Conservation (phyloP, 768 basidiomycete species). For the Amanita exitialis region DNA sequence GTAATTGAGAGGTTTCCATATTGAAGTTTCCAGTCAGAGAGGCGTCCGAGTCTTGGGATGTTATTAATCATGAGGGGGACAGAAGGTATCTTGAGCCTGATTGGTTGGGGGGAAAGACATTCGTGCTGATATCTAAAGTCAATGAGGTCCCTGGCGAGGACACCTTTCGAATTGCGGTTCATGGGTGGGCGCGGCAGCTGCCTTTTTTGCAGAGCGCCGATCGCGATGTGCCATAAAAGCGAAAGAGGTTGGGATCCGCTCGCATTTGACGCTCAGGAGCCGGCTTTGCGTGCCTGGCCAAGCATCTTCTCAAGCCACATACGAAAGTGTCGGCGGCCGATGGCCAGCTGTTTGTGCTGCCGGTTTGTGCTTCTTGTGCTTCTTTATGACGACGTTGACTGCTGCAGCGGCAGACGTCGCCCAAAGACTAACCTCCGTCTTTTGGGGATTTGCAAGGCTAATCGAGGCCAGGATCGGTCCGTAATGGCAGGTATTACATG, state of each 20-base stretch:
- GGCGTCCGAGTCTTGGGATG: background rate
- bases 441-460: conserved; percentile 6
- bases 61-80: background rate
- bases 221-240: too few relatives aligned
- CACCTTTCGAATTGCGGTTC: background rate
- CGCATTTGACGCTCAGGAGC: background rate
- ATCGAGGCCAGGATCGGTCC: background rate
- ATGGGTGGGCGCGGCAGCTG: background rate
- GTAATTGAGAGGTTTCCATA: background rate
- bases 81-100: background rate
- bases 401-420: conserved; percentile 2
- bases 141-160: background rate
- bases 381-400: conserved; percentile 2
- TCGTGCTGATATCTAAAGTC: background rate
- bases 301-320: too few relatives aligned
- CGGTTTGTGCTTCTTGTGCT: background rate
- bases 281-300: conserved; percentile 1
- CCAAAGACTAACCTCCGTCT: background rate
- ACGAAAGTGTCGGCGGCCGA: too few relatives aligned
- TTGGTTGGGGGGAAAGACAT: too few relatives aligned
- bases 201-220: background rate
- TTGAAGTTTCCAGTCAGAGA: background rate
- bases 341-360: too few relatives aligned
- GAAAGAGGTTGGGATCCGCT: background rate
- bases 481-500: too few relatives aligned